Base-by-base conservation (phyloP, 768 basidiomycete genomes). In the Butyriboletus loyo region DNA sequence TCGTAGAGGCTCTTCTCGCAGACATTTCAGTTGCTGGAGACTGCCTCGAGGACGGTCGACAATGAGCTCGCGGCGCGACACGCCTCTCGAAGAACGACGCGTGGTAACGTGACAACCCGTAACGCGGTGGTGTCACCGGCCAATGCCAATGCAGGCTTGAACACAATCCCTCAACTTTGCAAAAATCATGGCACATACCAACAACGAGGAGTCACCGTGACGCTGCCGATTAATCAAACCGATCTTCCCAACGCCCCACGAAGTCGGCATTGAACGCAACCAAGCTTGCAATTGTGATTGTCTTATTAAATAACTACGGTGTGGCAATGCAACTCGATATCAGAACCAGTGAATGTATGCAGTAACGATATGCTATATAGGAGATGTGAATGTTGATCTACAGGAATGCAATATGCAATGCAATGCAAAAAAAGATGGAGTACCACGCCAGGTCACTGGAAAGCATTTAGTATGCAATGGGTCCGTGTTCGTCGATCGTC, bases 401-500 rank as follows among this genome's bases (percentile, higher is more conserved):
- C 30, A n/a, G 15, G 9, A 10, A 56, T 52, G 42, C 41, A 25
- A 51, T 51, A 36, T 35, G 41, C 21, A 25, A 7, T 35, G 41
- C 21, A 25, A 7, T 54, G 46, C 27, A 30, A n/a, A 46, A 47
- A 45, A 53, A 27, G 3, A 53, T 19, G 27, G 21, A 17, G 3
- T 47, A 22, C 41, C 22, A 34, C 50, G 32, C 35, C 24, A 21
- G 19, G 22, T 44, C n/a, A n/a, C n/a, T 10, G 45, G 14, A 54
- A 48, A 28, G 22, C 31, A 46, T 39, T 51, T 60, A 66, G 14
- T 55, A 60, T 52, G 56, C 48, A 36, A 40, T 49, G 30, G 62
- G 51, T 44, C 40, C 41, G 35, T 60, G 61, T 38, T 69, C 67
- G 44, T 69, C 69, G 17, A 70, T 69, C n/a, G 69, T 71, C 15